Evolutionary conservation across 2,329 filamentous ascomycete genomes (phyloP).

Genomic region (Clarireedia hainanense): DNA sequence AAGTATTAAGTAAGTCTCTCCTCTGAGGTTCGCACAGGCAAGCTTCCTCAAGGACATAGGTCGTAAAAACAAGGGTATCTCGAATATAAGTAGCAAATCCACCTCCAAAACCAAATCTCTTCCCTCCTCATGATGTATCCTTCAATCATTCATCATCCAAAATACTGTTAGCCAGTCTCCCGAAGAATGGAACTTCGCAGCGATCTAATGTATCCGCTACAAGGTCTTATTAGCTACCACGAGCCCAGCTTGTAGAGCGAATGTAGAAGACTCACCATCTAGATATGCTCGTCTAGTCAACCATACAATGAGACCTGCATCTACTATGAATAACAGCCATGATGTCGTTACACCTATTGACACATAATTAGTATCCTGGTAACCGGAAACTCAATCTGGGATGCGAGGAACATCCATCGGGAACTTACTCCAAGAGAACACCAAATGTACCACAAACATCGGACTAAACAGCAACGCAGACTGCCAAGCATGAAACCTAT

Average conservation of each 20-base stretch:
- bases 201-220: slow-evolving; percentile 50
- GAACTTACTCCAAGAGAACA: slow-evolving; percentile 70
- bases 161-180: slow-evolving; percentile 76
- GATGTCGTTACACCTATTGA: slow-evolving; percentile 51
- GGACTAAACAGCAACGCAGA: slow-evolving; percentile 74
- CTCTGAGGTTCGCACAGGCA: background rate
- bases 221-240: background rate
- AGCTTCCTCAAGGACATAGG: slow-evolving; percentile 1
- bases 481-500: slow-evolving; percentile 94
- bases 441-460: slow-evolving; percentile 67
- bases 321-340: slow-evolving; percentile 72
- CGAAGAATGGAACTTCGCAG: slow-evolving; percentile 75
- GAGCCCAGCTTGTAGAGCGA: background rate
- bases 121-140: background rate
- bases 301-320: slow-evolving; percentile 69
- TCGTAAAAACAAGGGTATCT: slow-evolving; percentile 22
- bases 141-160: slow-evolving; percentile 65
- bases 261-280: slow-evolving; percentile 47
- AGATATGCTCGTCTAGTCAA: slow-evolving; percentile 73
- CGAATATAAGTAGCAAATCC: slow-evolving; percentile 6
- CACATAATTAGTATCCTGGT: background rate
- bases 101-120: background rate
- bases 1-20: slow-evolving; percentile 2
- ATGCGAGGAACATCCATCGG: too few species aligned
- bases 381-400: too few species aligned